These are phyloP conservation scores for Puccinia horiana DNA, from an alignment of 1,284 basidiomycete genomes.

Conservation along the genomic window DNA sequence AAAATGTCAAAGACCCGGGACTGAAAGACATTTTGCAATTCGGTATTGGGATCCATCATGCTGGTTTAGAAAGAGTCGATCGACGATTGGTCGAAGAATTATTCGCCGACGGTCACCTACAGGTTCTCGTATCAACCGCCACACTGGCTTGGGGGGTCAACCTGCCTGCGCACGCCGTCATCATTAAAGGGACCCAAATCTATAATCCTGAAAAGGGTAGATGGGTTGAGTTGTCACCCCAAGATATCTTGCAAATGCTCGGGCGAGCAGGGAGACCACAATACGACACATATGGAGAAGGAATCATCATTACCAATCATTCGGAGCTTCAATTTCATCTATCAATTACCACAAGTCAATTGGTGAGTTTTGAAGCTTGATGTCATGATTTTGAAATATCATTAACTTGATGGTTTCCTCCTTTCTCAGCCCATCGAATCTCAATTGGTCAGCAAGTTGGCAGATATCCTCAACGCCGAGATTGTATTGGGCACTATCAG, in stretches of 20 bases:
- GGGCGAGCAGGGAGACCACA: conserved; percentile 96
- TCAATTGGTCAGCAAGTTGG: conserved; percentile 87
- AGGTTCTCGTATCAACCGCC: conserved; percentile 94
- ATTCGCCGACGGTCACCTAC: conserved; percentile 87
- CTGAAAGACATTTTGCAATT: conserved; percentile 89
- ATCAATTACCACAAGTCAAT: conserved; percentile 87
- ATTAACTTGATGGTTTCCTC: conserved; percentile 53
- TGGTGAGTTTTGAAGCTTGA: conserved; percentile 57
- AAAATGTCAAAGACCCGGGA: conserved; percentile 79
- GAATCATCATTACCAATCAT: conserved; percentile 98
- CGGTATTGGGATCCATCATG: conserved; percentile 96
- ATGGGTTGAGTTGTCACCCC: conserved; percentile 92
- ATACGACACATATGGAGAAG: conserved; percentile 95
- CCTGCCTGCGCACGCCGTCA: conserved; percentile 93
- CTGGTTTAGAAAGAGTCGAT: conserved; percentile 96
- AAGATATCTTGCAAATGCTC: conserved; percentile 98
- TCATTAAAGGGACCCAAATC: conserved; percentile 99
- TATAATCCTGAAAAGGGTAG: conserved; percentile 98
- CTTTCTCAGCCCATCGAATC: conserved; percentile 80
- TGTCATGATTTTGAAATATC: not conserved
- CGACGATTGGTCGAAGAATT: conserved; percentile 90
- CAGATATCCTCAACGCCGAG: conserved; percentile 96
- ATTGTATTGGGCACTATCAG: conserved; percentile 93
- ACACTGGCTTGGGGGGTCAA: conserved; percentile 99
- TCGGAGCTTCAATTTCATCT: conserved; percentile 95